A percentile compares a stretch with the other conserved stretches of the same genome.
phyloP scores from a whole-genome alignment of 1,284 basidiomycete genomes.

The Puccinia coronata region DNA sequence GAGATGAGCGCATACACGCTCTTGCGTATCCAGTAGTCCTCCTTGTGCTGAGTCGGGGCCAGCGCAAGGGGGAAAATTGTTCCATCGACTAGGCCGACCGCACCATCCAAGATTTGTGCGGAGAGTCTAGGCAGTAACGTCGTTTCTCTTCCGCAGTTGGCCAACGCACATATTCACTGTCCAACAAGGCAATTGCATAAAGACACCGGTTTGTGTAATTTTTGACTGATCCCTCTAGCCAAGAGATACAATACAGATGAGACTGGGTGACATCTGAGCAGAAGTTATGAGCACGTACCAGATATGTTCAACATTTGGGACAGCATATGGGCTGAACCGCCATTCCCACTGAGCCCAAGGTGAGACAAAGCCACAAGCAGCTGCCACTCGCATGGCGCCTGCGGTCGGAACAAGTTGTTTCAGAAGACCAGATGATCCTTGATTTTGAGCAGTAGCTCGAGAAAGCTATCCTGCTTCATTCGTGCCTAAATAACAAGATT shows the following conservation, averaged over 20 bases:
- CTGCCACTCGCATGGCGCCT: constrained; percentile 7
- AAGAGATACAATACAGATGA: not conserved
- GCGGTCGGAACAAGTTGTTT: not conserved
- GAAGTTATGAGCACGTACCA: not conserved
- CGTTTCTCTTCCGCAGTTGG: not conserved
- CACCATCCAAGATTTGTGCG: not conserved
- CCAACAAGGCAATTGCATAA: not conserved
- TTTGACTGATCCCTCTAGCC: not conserved
- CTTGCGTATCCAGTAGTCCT: constrained; percentile 15
- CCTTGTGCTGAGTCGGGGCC: not conserved
- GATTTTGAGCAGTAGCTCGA: not conserved
- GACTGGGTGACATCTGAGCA: not conserved
- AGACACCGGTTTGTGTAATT: constrained; percentile 14
- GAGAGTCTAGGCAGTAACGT: too few relatives aligned
- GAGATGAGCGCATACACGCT: not conserved
- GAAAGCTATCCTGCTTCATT: not conserved
- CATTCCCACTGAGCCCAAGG: constrained; percentile 16
- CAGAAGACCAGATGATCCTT: not conserved
- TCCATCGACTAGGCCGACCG: constrained; percentile 17
- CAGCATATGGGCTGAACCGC: not conserved
- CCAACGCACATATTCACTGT: not conserved
- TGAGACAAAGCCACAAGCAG: not conserved
- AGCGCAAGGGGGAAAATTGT: constrained; percentile 7
- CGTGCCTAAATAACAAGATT: not conserved
- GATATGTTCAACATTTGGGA: constrained; percentile 8